Evolutionary conservation across 2,329 filamentous ascomycete genomes (phyloP), one percentile per base, ranked within the genome.

Genomic region (Penicillium sclerotigenum): DNA sequence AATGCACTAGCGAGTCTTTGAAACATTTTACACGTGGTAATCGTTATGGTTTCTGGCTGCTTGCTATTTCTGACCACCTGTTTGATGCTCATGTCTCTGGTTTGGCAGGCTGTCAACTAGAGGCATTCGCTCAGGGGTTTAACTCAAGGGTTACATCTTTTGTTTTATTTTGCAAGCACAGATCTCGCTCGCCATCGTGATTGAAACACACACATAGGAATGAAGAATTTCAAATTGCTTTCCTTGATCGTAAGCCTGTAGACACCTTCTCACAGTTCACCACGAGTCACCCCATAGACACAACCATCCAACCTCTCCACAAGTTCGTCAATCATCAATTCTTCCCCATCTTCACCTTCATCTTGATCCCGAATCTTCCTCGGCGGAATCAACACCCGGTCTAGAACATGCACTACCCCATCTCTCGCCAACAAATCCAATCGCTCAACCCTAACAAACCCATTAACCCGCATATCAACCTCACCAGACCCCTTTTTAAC

Each of bases 371-470:
- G 43, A 40, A 59, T 48, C 59, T 80, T 80, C 73, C 83, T 85
- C 1, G 91, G 90, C 40, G 92, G 92, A 60, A 97, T 84, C 55
- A 95, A 75, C 0, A 96, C 84, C 55, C 81, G 81, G 46, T 82
- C 80, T 0, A 94, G 79, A 16, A 93, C 85, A 54, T 96, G 92
- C 36, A 96, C 83, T 14, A 93, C 91, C 31, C 92, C 92, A 69
- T 96, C 89, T 67, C 81, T 83, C 0, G 87, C 88, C 53, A 94
- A 73, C 0, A 80, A 87, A 68, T 96, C 91, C 59, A 86, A 79
- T 7, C 90, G 77, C 0, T 79, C 77, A 1, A 95, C 88, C 7
- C 78, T 78, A 3, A 81, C 79, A 63, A 86, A 87, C 14, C 86
- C 89, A 67, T 96, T 96, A 66, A 96, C 81, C 69, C 85, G 85